These are phyloP conservation scores for Alternaria rosae DNA, from an alignment of 2,329 filamentous ascomycete species.

Conservation along the genomic window DNA sequence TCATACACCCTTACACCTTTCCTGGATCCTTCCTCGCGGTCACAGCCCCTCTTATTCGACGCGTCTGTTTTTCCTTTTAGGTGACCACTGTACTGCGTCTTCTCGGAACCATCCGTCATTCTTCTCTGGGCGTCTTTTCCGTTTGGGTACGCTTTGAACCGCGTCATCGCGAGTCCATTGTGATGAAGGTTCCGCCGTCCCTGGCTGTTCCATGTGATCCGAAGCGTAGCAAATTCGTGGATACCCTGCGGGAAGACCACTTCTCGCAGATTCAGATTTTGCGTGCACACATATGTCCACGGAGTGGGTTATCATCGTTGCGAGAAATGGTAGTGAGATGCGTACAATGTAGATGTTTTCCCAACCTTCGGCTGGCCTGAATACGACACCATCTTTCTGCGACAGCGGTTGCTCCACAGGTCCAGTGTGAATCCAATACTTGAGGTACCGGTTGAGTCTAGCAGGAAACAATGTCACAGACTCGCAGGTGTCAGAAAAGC, in stretches of 20 bases:
- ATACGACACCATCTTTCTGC: background rate
- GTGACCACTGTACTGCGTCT: background rate
- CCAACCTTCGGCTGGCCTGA: background rate
- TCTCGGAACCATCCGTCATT: background rate
- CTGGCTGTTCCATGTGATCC: background rate
- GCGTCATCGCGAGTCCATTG: background rate
- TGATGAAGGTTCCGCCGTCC: background rate
- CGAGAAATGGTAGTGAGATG: background rate
- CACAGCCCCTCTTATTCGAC: background rate
- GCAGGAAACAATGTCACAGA: too few relatives aligned
- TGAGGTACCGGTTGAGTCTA: too few relatives aligned
- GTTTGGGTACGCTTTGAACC: background rate
- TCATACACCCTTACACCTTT: background rate
- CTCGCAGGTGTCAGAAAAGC: too few relatives aligned
- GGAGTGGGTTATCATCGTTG: background rate
- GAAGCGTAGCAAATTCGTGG: background rate
- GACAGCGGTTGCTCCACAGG: too few relatives aligned
- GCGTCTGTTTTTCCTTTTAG: background rate
- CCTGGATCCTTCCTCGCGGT: too few relatives aligned
- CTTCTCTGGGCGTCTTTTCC: background rate
- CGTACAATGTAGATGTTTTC: background rate
- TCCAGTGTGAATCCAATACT: too few relatives aligned
- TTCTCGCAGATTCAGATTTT: background rate
- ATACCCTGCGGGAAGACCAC: background rate
- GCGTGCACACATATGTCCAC: background rate